Conservation (phyloP, 768 basidiomycete genomes). For the Xerocomus brunneocitrinus region DNA sequence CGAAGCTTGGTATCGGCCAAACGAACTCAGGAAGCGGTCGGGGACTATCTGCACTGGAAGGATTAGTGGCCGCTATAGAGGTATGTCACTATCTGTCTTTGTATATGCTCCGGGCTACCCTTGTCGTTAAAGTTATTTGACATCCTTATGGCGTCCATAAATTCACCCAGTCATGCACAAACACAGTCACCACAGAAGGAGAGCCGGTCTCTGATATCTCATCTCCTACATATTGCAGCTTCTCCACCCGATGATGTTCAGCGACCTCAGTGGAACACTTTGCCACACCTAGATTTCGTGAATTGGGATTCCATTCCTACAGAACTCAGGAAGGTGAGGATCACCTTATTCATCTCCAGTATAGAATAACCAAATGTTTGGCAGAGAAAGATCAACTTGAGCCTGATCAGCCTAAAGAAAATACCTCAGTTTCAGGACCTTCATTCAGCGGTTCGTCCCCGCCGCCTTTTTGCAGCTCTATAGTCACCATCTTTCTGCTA, state of each 20-base stretch:
- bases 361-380: neutral
- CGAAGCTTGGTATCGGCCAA: slow-evolving; percentile 53
- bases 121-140: slow-evolving; percentile 41
- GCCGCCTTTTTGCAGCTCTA: neutral
- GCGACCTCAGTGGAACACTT: slow-evolving; percentile 52
- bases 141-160: slow-evolving; percentile 23
- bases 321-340: slow-evolving; percentile 57
- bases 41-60: slow-evolving; percentile 70
- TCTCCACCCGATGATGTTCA: slow-evolving; percentile 50
- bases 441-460: slow-evolving; percentile 42
- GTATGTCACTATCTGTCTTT: slow-evolving; percentile 34
- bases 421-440: slow-evolving; percentile 49
- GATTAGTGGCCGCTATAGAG: slow-evolving; percentile 65
- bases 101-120: neutral
- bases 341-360: neutral
- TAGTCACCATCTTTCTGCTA: neutral
- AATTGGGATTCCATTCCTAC: slow-evolving; percentile 58
- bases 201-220: slow-evolving; percentile 29
- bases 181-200: slow-evolving; percentile 27
- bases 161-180: slow-evolving; percentile 10
- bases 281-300: slow-evolving; percentile 42
- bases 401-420: slow-evolving; percentile 43
- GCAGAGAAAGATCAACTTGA: slow-evolving; percentile 59
- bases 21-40: slow-evolving; percentile 43
- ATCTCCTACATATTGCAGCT: slow-evolving; percentile 61